Evolutionary conservation across 225 moss, liverwort and hornwort genomes (phyloP).

Genomic region (Ulota crispa): DNA sequence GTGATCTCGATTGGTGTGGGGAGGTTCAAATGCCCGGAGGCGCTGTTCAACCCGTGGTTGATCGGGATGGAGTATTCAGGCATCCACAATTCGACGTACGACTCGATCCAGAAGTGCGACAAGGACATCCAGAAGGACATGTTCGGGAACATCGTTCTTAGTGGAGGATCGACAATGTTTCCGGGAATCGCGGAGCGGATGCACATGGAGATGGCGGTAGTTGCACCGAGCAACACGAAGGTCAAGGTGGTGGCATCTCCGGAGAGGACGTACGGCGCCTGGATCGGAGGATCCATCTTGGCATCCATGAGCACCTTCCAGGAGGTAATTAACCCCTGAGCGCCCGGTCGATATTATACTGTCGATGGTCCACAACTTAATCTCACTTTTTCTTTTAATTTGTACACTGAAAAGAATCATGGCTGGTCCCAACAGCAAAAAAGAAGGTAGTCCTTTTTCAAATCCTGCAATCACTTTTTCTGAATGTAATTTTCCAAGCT

Average conservation of each 20-base stretch:
- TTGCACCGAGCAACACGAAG: conserved; percentile 44
- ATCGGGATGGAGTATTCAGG: not conserved
- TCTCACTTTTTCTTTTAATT: no score
- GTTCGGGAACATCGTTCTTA: conserved; percentile 66
- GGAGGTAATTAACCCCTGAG: not conserved
- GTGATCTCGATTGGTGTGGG: not conserved
- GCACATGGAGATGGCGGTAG: conserved; percentile 33
- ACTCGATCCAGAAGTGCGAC: not conserved
- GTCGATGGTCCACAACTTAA: no score
- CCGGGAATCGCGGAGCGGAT: conserved; percentile 11
- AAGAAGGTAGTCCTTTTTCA: no score
- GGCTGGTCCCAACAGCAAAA: no score
- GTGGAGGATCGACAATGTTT: conserved; percentile 49
- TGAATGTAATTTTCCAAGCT: no score
- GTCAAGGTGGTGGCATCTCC: conserved; percentile 50
- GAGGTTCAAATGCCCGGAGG: not conserved
- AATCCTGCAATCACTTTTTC: no score
- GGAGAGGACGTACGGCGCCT: conserved; percentile 50
- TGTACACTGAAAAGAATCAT: no score
- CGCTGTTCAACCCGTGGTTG: not conserved
- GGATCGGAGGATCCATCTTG: conserved; percentile 49
- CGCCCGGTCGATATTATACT: no score
- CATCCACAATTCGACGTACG: not conserved
- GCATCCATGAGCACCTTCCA: not conserved
- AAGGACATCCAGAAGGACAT: conserved; percentile 19